phyloP scores from a whole-genome alignment of 2,329 filamentous ascomycete species.

The Stromatinia cepivora region DNA sequence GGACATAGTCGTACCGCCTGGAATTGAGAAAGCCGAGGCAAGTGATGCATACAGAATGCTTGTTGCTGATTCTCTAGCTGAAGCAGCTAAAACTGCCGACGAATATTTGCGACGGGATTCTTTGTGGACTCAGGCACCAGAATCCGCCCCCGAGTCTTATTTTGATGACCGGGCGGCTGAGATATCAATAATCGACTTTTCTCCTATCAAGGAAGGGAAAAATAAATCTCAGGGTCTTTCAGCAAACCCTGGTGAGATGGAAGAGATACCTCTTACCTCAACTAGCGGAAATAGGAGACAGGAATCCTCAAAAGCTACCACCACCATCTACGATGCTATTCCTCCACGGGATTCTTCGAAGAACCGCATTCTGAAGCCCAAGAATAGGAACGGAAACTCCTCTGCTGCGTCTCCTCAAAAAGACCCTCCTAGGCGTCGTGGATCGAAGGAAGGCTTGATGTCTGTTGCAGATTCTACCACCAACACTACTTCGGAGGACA shows the following conservation, averaged over 20 bases:
- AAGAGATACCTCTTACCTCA: conserved; percentile 21
- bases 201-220: background rate
- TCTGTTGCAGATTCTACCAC: conserved; percentile 13
- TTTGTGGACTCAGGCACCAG: conserved; percentile 27
- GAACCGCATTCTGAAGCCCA: conserved; percentile 23
- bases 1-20: conserved; percentile 31
- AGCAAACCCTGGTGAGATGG: conserved; percentile 4
- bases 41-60: conserved; percentile 34
- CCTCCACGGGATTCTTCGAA: conserved; percentile 30
- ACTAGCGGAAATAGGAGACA: conserved; percentile 23
- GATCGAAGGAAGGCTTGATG: conserved; percentile 7
- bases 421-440: background rate
- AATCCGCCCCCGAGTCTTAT: background rate
- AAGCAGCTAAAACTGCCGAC: conserved; percentile 34
- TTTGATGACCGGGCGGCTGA: background rate
- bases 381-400: conserved; percentile 24
- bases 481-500: conserved; percentile 24
- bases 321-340: conserved; percentile 16
- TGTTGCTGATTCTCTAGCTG: conserved; percentile 32
- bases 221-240: background rate
- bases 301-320: conserved; percentile 20
- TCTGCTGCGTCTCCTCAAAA: conserved; percentile 20
- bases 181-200: conserved; percentile 11
- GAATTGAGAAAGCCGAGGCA: conserved; percentile 27
- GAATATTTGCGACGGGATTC: conserved; percentile 32